Conservation (phyloP, 1,284 basidiomycete genomes). For the Serendipita sp. region DNA sequence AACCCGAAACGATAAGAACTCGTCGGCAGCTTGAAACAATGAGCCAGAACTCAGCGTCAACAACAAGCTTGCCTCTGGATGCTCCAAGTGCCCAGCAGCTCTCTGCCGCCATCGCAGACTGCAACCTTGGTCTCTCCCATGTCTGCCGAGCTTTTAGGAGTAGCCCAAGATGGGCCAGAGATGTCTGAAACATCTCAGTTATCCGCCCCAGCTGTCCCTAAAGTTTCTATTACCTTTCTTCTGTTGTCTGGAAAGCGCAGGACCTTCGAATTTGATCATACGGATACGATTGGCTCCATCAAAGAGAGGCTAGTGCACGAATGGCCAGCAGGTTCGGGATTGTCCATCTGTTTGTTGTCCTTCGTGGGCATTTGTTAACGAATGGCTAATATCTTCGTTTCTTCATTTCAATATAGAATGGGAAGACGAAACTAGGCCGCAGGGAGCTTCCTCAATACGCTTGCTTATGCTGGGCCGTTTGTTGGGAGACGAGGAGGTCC, state of each 20-base stretch:
- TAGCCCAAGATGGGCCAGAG: neutral
- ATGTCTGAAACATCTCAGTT: neutral
- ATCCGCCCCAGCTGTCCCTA: slow-evolving; percentile 32
- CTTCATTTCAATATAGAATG: slow-evolving; percentile 39
- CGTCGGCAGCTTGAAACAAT: too few relatives aligned
- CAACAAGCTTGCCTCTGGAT: neutral
- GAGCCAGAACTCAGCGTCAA: too few relatives aligned
- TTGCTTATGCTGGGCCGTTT: slow-evolving; percentile 73
- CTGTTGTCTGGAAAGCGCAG: slow-evolving; percentile 59
- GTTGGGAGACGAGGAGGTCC: slow-evolving; percentile 68
- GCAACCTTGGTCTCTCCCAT: neutral
- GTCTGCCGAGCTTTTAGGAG: neutral
- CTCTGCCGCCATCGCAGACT: slow-evolving; percentile 4
- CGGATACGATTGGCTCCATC: slow-evolving; percentile 61
- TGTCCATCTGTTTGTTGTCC: slow-evolving; percentile 17
- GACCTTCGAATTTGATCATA: slow-evolving; percentile 66
- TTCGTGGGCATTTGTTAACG: neutral
- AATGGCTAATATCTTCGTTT: neutral
- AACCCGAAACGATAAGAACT: too few relatives aligned
- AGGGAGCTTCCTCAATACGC: slow-evolving; percentile 63
- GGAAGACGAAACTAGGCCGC: slow-evolving; percentile 61
- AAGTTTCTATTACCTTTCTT: slow-evolving; percentile 60
- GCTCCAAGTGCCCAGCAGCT: slow-evolving; percentile 1
- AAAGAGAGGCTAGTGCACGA: slow-evolving; percentile 77
- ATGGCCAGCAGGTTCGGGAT: slow-evolving; percentile 53